Conservation (phyloP, 2,329 filamentous ascomycete species). For the Penicillium italicum region DNA sequence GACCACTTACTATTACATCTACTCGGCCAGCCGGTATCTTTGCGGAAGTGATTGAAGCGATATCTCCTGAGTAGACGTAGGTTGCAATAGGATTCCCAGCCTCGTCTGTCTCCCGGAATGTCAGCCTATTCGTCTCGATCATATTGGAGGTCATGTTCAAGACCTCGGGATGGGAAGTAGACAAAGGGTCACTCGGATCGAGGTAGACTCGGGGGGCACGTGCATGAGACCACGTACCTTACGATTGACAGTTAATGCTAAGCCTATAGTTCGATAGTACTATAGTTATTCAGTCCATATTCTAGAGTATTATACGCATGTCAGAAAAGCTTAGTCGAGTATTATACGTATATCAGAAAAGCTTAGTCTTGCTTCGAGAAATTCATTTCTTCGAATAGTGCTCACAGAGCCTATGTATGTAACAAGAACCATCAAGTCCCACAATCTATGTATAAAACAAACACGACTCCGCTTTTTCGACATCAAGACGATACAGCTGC, state of each 20-base stretch:
- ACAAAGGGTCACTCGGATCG: background rate
- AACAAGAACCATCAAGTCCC: conserved; percentile 11
- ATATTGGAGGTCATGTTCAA: background rate
- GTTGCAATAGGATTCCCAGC: conserved; percentile 49
- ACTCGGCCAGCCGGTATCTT: conserved; percentile 34
- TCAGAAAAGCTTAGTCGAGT: background rate
- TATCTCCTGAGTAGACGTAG: conserved; percentile 45
- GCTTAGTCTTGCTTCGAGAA: background rate
- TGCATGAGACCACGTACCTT: conserved; percentile 3
- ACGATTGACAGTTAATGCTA: background rate
- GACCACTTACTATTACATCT: conserved; percentile 41
- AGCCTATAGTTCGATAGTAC: background rate
- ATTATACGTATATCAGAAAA: background rate
- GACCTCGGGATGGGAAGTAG: background rate
- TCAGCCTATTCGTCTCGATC: conserved; percentile 12
- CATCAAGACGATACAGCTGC: conserved; percentile 12
- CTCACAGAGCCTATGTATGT: conserved; percentile 23
- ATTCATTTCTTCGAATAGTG: conserved; percentile 10
- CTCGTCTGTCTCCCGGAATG: conserved; percentile 46
- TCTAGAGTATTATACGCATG: background rate
- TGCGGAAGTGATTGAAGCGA: conserved; percentile 9
- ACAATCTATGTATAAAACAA: conserved; percentile 16
- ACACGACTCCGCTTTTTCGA: conserved; percentile 13
- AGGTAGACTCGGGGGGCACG: conserved; percentile 4
- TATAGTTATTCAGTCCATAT: background rate